Evolutionary conservation across 345 rosid species (phyloP), one percentile per base, ranked within the genome.

Genomic region (Bretschneidera sinensis): DNA sequence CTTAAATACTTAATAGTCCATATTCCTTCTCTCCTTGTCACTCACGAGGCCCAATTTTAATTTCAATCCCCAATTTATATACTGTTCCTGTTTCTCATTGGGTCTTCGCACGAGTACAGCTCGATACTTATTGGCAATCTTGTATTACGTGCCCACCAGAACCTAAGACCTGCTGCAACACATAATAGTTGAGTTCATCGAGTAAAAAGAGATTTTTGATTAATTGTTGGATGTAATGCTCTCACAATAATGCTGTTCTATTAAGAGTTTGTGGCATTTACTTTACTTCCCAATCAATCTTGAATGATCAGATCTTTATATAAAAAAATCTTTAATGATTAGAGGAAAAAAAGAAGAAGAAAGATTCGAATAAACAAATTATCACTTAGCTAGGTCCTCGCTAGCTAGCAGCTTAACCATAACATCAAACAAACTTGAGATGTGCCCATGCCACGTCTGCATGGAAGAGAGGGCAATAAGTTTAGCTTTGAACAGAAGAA

Each of bases 31-130:
- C 55, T 52, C 74, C 54, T 51, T 45, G 21, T 49, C 39, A 34
- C 28, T 59, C 62, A 20, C 24, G 48, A 34, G 58, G 60, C 68
- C 63, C 18, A 65, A 8, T 7, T 14, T 13, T 31, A 19, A 17
- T 6, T 43, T 21, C 54, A 43, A 48, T 47, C 18, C 20, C 25
- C 8, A 48, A 54, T 33, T n/a, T n/a, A n/a, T n/a, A n/a, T n/a
- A n/a, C n/a, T n/a, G n/a, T n/a, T n/a, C n/a, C n/a, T n/a, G n/a
- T 25, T 21, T 49, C 20, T 65, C 8, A 21, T 55, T 52, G 74
- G 71, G 21, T 24, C 61, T 55, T 66, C 68, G 79, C 83, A 81
- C 90, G 78, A 85, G 88, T 85, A 82, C 86, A 83, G 77, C 82
- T 70, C 71, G 59, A 71, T 64, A 51, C 63, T 25, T 48, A 74